Evolutionary conservation across 768 basidiomycete genomes (phyloP).

Genomic region (Macrolepiota dolichaula): DNA sequence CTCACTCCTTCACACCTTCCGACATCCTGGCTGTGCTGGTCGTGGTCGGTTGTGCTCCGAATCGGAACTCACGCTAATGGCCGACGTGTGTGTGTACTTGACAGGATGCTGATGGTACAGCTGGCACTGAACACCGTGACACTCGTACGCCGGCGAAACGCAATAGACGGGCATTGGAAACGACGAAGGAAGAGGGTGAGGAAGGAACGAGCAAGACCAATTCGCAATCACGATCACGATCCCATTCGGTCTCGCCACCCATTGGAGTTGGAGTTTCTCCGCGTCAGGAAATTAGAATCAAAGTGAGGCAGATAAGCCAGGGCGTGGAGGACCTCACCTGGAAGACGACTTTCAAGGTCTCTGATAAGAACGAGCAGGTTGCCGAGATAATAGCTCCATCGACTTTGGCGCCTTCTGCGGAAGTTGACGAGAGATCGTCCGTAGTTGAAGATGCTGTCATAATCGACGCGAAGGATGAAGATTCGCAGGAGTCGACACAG

Average conservation of each 20-base stretch:
- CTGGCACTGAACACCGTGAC: conserved; percentile 42
- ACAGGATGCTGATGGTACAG: conserved; percentile 39
- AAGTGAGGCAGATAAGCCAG: conserved; percentile 72
- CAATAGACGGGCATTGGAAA: conserved; percentile 60
- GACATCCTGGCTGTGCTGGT: conserved; percentile 10
- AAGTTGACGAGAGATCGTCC: conserved; percentile 7
- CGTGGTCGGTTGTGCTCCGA: conserved; percentile 2
- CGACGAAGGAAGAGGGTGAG: conserved; percentile 65
- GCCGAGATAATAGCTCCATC: conserved; percentile 5
- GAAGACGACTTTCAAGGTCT: conserved; percentile 43
- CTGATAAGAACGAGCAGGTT: conserved; percentile 26
- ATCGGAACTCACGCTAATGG: conserved; percentile 11
- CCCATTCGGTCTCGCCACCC: conserved; percentile 42
- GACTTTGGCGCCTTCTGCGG: conserved; percentile 9
- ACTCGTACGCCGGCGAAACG: conserved; percentile 70
- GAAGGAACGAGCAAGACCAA: conserved; percentile 22
- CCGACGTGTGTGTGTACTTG: conserved; percentile 9
- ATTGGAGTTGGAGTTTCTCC: conserved; percentile 52
- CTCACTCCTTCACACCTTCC: neutral
- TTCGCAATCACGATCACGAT: conserved; percentile 41
- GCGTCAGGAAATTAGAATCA: conserved; percentile 69
- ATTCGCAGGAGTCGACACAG: conserved; percentile 7
- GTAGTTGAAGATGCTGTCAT: conserved; percentile 11
- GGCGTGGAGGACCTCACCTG: conserved; percentile 77
- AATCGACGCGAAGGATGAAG: conserved; percentile 9